Conservation (phyloP, 1,284 basidiomycete species). For the Apiotrichum siamense region DNA sequence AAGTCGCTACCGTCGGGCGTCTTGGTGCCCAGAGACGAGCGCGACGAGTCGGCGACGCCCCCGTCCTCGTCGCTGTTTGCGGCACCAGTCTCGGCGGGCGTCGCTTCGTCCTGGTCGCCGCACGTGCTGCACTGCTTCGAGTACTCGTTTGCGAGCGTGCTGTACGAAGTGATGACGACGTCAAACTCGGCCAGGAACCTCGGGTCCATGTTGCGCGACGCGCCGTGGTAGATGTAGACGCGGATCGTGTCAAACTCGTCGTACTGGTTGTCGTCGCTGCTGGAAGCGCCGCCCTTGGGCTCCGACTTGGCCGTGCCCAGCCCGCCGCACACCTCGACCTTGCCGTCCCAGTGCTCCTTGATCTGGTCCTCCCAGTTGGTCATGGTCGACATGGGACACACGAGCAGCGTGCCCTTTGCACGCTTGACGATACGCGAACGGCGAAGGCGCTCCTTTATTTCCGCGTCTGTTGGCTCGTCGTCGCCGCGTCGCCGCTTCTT, state of each 20-base stretch:
- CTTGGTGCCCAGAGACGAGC: constrained; percentile 2
- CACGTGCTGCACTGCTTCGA: constrained; percentile 74
- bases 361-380: constrained; percentile 99
- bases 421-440: constrained; percentile 67
- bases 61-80: constrained; percentile 38
- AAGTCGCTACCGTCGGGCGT: constrained; percentile 58
- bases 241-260: constrained; percentile 51
- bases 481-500: constrained; percentile 40
- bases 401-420: constrained; percentile 87
- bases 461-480: constrained; percentile 15
- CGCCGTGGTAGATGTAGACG: constrained; percentile 95
- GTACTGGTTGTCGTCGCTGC: constrained; percentile 20
- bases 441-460: constrained; percentile 49
- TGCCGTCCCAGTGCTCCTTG: constrained; percentile 85
- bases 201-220: constrained; percentile 76
- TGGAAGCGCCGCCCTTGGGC: constrained; percentile 18
- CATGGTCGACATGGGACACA: constrained; percentile 94
- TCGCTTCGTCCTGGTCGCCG: constrained; percentile 40
- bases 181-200: constrained; percentile 85
- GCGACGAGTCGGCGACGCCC: background rate
- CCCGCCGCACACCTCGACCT: constrained; percentile 74
- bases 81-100: constrained; percentile 32
- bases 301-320: constrained; percentile 32
- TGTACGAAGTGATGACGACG: constrained; percentile 94
- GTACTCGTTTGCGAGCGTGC: constrained; percentile 90